Evolutionary conservation across 352 stramenopile species (phyloP), one percentile per base, ranked within the genome.

Genomic region (Thalassiosira sp.): DNA sequence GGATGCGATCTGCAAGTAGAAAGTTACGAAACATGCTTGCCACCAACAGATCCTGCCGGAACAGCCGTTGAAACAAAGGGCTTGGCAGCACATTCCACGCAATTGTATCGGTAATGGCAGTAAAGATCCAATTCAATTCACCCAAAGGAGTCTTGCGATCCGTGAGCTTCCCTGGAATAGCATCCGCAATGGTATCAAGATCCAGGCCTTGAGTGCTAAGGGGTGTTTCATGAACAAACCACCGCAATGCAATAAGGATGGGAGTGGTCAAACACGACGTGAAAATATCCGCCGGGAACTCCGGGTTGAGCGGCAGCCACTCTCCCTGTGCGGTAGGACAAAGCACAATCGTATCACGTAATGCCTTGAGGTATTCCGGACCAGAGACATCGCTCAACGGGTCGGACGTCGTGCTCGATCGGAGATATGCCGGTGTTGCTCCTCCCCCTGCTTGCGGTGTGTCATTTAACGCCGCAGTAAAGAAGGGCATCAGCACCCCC

Each of bases 111-210:
- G 97, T 99, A 57, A 99, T 98, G n/a, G 97, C 96, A 11, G 97
- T 99, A 79, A 99, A 99, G 54, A 99, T 99, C 98, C 97, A 99
- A 90, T 99, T 99, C 35, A 99, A 86, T 76, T 99, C 97, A 35
- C 69, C 69, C 16, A 78, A 56, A 20, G 65, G 70, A n/a, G 86
- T 92, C 59, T 94, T 94, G 8, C 89, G 60, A 82, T 99, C 96
- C 0, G 91, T 97, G 2, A 98, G 83, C 68, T 97, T 97, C 43
- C 97, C 94, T 16, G 93, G 93, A 69, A 98, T 94, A 8, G 75
- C 45, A 68, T 96, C 91, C 0, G 94, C 85, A 43, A 91, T 77
- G 0, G 64, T 75, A 25, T 96, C 89, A 2, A 89, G 80, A 64
- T 94, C 81, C 25, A 90, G 35, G 5, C 60, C 52, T 20, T 71